Evolutionary conservation across 371 early-diverging fungal genomes (phyloP), one percentile per base, ranked within the genome.

Genomic region (Coemansia linderi): DNA sequence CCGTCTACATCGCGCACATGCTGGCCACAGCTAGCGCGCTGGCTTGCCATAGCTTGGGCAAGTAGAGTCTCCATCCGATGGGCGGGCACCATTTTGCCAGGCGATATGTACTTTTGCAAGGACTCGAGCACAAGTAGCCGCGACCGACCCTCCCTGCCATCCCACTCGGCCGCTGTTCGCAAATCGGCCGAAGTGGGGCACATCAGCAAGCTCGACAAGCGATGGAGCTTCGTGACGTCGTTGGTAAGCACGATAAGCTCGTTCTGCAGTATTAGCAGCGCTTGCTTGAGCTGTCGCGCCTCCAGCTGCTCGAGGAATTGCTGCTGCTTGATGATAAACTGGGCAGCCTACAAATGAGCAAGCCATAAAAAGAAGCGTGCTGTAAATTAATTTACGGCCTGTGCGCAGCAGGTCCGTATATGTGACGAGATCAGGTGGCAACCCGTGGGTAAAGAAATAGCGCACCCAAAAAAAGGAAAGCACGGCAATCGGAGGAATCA

Each of bases 71-170:
- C 85, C 61, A 97, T 81, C 10, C 99, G 84, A 52, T 84, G 85
- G 19, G 88, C 87, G 3, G 96, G 97, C 58, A 98, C 88, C 93
- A 96, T 94, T 54, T 89, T 82, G 1, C 91, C 81, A 0, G 95
- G 88, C 3, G 92, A 85, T 52, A 96, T 88, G 75, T 86, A 88
- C 46, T 84, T 91, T 78, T 94, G 92, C 17, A 95, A 65, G 17
- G 88, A 79, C 10, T 84, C 76, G 29, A 95, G 73, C 31, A 92
- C 69, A 8, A 80, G 71, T 68, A 87, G 75, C 41, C 95, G 85
- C 12, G 96, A 95, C 4, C 81, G 70, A 12, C 92, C 94, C 1
- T 79, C 59, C 4, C 85, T 82, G 8, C 96, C 95, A 77, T 91
- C 91, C 95, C 95, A 95, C 3, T 83, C 69, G 13, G 92, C 89